phyloP scores from a whole-genome alignment of 352 stramenopile genomes.

The Phytophthora megakarya region DNA sequence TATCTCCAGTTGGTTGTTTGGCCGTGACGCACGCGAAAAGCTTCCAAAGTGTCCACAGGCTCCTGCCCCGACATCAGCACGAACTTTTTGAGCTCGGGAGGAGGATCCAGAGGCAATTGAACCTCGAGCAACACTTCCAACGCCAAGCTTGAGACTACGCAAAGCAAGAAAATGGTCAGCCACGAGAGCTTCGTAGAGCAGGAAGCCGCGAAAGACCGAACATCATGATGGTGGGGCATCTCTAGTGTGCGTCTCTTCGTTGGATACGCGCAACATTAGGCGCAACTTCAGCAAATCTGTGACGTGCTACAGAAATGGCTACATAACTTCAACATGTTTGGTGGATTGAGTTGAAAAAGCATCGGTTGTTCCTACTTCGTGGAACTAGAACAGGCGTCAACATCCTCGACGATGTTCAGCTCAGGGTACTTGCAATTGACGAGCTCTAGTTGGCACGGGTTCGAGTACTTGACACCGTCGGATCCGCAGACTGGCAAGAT shows the following conservation, averaged over 20 bases:
- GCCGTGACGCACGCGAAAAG: slow-evolving; percentile 44
- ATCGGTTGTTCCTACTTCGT: too few relatives aligned
- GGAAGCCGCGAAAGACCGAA: not conserved
- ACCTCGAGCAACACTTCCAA: slow-evolving; percentile 33
- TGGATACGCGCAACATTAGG: slow-evolving; percentile 17
- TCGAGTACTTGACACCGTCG: not conserved
- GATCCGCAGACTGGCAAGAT: not conserved
- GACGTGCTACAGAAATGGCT: slow-evolving; percentile 18
- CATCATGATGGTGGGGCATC: slow-evolving; percentile 12
- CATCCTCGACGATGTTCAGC: not conserved
- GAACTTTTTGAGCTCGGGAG: slow-evolving; percentile 33
- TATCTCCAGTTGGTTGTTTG: slow-evolving; percentile 45
- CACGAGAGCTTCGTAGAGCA: not conserved
- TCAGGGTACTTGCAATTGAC: not conserved
- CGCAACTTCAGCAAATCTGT: slow-evolving; percentile 15
- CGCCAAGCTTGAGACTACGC: slow-evolving; percentile 23
- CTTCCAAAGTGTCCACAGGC: slow-evolving; percentile 59
- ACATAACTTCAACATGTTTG: not conserved
- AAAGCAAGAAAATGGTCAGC: slow-evolving; percentile 25
- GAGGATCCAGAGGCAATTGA: slow-evolving; percentile 31
- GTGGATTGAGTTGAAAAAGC: too few relatives aligned
- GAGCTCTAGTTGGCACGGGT: not conserved
- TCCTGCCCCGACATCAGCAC: slow-evolving; percentile 46
- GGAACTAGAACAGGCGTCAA: not conserved
- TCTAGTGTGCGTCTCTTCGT: slow-evolving; percentile 9